Evolutionary conservation across 1,284 basidiomycete genomes (phyloP).

Genomic region (Fomes fomentarius): DNA sequence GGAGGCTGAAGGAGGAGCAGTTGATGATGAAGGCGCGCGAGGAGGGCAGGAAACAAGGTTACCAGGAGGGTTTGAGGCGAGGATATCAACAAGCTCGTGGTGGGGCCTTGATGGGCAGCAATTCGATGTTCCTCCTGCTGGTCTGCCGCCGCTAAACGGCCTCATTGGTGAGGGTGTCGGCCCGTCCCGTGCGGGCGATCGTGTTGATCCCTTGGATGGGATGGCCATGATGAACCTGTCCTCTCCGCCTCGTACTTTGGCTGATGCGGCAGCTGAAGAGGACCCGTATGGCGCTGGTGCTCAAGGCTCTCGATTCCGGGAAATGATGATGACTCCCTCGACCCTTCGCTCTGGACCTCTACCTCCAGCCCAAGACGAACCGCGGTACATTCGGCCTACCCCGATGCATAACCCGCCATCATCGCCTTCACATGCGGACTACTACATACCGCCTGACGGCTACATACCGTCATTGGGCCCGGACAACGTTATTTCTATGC

Average conservation of each 20-base stretch:
- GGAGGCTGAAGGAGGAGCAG: conserved; percentile 36
- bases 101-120: conserved; percentile 7
- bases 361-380: conserved; percentile 6
- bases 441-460: conserved; percentile 27
- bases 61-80: conserved; percentile 34
- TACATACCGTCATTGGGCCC: conserved; percentile 30
- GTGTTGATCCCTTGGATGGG: conserved; percentile 25
- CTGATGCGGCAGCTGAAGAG: not conserved
- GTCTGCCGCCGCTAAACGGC: conserved; percentile 6
- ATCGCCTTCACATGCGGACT: conserved; percentile 24
- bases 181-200: not conserved
- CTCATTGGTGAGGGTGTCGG: conserved; percentile 2
- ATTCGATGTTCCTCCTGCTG: conserved; percentile 16
- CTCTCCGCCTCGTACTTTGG: conserved; percentile 12
- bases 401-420: conserved; percentile 24
- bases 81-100: conserved; percentile 32
- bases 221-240: conserved; percentile 27
- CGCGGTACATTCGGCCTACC: conserved; percentile 21
- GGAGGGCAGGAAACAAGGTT: conserved; percentile 38
- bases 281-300: conserved; percentile 15
- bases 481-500: conserved; percentile 27
- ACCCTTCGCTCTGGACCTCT: conserved; percentile 24
- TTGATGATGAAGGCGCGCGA: conserved; percentile 36
- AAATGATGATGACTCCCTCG: conserved; percentile 30
- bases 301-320: conserved; percentile 34